Base-by-base conservation (phyloP, 306 rosid genomes). In the Erythrophleum fordii region DNA sequence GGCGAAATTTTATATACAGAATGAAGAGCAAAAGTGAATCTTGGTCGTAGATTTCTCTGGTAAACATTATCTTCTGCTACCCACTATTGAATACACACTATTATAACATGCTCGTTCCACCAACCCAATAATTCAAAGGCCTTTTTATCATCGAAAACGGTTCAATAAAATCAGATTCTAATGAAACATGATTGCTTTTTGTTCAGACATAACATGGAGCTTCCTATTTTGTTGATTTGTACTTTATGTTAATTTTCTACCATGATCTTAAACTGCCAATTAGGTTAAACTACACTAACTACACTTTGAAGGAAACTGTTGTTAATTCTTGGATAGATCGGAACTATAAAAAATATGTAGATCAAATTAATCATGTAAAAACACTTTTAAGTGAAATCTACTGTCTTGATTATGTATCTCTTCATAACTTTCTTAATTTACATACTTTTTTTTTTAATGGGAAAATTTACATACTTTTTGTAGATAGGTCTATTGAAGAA, bases 61-160 rank as follows among this genome's bases (percentile, higher is more conserved):
- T 68, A 71, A 67, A 83, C 97, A 85, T 58, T 90, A 86, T 89
- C 88, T 86, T 90, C 17, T 87, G 95, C 88, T 74, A 80, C 83
- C 95, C 94, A 89, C 93, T 86, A 81, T 52, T 23, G 52, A 72
- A 42, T 84, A 81, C 80, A 80, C 82, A 79, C 81, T 72, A 74
- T 62, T 22, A 61, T 79, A 53, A 58, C 60, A 71, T 73, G 83
- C 59, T 79, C 14, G 3, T 75, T 46, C 76, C 67, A 74, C 80
- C 69, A 64, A 64, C 89, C 86, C 73, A 79, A 84, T 81, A 53
- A 61, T 61, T 29, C 73, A 3, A 31, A 55, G 34, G 28, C 8
- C 42, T 64, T 60, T 71, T 69, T 13, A 35, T 41, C 46, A 39
- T 35, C 0, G 5, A 39, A 70, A 39, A 44, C 20, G 3, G 28